Base-by-base conservation (phyloP, 768 basidiomycete species). In the Kwoniella europaea region DNA sequence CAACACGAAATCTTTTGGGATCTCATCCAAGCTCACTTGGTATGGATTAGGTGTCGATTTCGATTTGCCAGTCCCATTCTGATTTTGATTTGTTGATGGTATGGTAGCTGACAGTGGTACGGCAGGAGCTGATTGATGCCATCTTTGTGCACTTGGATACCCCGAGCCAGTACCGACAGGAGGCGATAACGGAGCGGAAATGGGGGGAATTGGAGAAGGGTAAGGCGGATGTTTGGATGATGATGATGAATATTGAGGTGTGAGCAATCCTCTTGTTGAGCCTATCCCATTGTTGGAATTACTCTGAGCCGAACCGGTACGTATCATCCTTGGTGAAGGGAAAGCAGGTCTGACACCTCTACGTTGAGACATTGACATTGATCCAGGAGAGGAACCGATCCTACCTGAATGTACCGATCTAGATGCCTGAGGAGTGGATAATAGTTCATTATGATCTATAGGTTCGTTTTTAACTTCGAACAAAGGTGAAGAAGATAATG, bases 281-380 rank as follows among this genome's bases (percentile, higher is more conserved):
- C 54, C 44, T 16, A 20, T n/a, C 22, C 20, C 16, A 10, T 18
- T 18, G 27, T 42, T 18, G 12, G 15, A n/a, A 16, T 35, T 20
- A 29, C 13, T 43, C 16, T 63, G 67, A 55, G 52, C 20, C 43
- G 50, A 53, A n/a, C 46, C 52, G 24, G 58, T 52, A 22, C 35
- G 50, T 27, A 53, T 35, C 52, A 59, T 46, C 20, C 68, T 57
- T 22, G 68, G 50, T 10, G 50, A 43, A 4, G 68, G 68, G 57
- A 70, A 70, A 13, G 54, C 20, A 3, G 68, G 68, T 54, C 63
- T 52, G 0, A 46, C 44, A 7, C 68, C 68, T 52, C 63, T 16
- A 15, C 68, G 68, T 24, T 70, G 68, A 2, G 68, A 64, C 68
- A 70, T 70, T 18, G 68, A 70, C 62, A 70, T 70, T 18, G 68